A percentile compares a stretch with the other conserved stretches of the same genome.
Conservation (phyloP, 345 rosid species). For the Xanthoceras sorbifolium region DNA sequence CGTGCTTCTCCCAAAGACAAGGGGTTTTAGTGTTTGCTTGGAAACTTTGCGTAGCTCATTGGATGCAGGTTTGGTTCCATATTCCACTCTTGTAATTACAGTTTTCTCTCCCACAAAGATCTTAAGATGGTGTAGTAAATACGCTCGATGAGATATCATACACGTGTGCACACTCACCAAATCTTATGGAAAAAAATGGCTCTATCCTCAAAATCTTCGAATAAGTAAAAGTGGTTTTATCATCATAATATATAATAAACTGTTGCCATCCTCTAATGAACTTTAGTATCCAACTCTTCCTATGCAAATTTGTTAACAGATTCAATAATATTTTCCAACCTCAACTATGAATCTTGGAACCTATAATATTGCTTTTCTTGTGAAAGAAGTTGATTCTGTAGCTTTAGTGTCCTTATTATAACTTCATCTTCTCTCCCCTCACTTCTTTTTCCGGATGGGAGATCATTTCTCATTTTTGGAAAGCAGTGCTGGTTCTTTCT, state of each 20-base stretch:
- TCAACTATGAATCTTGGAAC: background rate
- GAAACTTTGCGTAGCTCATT: slow-evolving; percentile 57
- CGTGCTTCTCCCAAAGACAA: slow-evolving; percentile 76
- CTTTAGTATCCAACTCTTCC: background rate
- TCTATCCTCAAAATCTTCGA: background rate
- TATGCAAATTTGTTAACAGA: background rate
- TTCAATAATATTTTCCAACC: background rate
- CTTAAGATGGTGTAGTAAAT: background rate
- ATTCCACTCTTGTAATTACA: background rate
- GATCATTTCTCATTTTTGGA: slow-evolving; percentile 3
- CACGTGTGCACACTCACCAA: background rate
- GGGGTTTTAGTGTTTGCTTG: slow-evolving; percentile 68
- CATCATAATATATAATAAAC: background rate
- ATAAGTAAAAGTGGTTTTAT: background rate
- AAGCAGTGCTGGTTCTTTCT: background rate
- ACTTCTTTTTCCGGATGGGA: background rate
- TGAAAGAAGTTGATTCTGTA: background rate
- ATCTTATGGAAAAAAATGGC: background rate
- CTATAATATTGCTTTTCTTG: background rate
- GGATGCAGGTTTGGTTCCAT: slow-evolving; percentile 64
- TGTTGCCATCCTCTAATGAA: background rate
- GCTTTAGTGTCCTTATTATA: background rate
- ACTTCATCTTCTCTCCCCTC: background rate
- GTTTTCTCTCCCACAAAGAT: background rate
- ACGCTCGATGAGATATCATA: background rate